These are phyloP conservation scores for Paraphoma chrysanthemicola DNA, from an alignment of 2,329 filamentous ascomycete genomes.

Conservation along the genomic window DNA sequence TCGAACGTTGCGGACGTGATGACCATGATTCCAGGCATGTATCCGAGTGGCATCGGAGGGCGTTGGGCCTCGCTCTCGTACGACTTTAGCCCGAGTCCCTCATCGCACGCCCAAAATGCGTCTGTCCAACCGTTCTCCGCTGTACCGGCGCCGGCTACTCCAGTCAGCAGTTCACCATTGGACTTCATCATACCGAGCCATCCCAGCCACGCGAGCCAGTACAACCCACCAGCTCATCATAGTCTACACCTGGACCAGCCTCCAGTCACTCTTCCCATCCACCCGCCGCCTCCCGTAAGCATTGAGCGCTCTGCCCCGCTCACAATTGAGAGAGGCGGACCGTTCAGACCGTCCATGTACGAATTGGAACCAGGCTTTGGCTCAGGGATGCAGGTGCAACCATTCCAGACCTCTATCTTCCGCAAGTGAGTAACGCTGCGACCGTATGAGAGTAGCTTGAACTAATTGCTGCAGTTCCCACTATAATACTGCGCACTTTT, in stretches of 20 bases:
- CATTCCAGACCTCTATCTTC: constrained; percentile 59
- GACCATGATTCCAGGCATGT: constrained; percentile 56
- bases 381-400: constrained; percentile 45
- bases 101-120: constrained; percentile 39
- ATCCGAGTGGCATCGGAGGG: constrained; percentile 44
- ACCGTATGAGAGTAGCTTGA: not conserved
- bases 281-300: constrained; percentile 34
- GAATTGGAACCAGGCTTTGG: constrained; percentile 53
- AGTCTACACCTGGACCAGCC: constrained; percentile 42
- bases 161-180: constrained; percentile 37
- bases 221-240: constrained; percentile 33
- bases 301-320: constrained; percentile 39
- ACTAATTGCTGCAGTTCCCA: constrained; percentile 51
- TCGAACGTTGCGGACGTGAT: constrained; percentile 44
- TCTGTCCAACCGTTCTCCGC: constrained; percentile 43
- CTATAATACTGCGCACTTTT: constrained; percentile 60
- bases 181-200: constrained; percentile 44
- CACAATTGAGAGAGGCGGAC: constrained; percentile 44
- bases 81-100: constrained; percentile 43
- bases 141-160: constrained; percentile 33
- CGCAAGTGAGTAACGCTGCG: constrained; percentile 50
- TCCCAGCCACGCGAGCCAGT: constrained; percentile 33
- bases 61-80: constrained; percentile 44
- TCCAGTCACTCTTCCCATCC: constrained; percentile 41
- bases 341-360: constrained; percentile 56